These are phyloP conservation scores for Sporormia fimetaria DNA, from an alignment of 495 filamentous ascomycete genomes.

Conservation along the genomic window DNA sequence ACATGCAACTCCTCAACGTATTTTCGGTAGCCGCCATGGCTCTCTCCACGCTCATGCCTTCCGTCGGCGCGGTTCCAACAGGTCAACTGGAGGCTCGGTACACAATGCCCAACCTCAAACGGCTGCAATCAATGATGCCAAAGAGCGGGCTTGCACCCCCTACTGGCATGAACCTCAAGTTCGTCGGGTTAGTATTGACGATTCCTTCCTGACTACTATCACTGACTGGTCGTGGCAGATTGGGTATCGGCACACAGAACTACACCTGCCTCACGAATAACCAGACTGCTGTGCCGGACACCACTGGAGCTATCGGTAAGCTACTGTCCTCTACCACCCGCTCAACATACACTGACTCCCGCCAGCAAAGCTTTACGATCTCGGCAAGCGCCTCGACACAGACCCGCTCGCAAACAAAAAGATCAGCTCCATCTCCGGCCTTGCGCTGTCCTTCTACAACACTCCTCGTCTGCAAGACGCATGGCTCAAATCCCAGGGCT, in stretches of 20 bases:
- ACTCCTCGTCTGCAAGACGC: slow-evolving; percentile 1
- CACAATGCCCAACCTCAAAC: neutral
- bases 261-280: slow-evolving; percentile 22
- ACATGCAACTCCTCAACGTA: slow-evolving; percentile 17
- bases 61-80: slow-evolving; percentile 4
- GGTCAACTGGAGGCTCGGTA: neutral
- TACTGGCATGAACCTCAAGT: slow-evolving; percentile 19
- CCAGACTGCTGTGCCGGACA: slow-evolving; percentile 10
- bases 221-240: too few relatives aligned
- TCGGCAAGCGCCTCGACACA: slow-evolving; percentile 16
- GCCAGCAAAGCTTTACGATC: slow-evolving; percentile 21
- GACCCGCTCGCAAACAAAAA: slow-evolving; percentile 17
- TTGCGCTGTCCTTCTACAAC: slow-evolving; percentile 12
- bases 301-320: slow-evolving; percentile 21
- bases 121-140: slow-evolving; percentile 6
- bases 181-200: too few relatives aligned
- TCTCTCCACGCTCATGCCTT: slow-evolving; percentile 4
- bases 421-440: slow-evolving; percentile 16
- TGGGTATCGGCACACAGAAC: slow-evolving; percentile 27
- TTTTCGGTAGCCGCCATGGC: slow-evolving; percentile 10
- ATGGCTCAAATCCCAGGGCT: slow-evolving; percentile 12
- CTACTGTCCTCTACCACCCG: neutral
- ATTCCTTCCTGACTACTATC: too few relatives aligned
- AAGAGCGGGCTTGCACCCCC: slow-evolving; percentile 13
- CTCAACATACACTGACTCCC: slow-evolving; percentile 2